Percentiles rank a stretch among this genome's conserved stretches.
These are phyloP conservation scores for Apophysomyces sp. DNA, from an alignment of 371 early-diverging fungal species.

Conservation along the genomic window DNA sequence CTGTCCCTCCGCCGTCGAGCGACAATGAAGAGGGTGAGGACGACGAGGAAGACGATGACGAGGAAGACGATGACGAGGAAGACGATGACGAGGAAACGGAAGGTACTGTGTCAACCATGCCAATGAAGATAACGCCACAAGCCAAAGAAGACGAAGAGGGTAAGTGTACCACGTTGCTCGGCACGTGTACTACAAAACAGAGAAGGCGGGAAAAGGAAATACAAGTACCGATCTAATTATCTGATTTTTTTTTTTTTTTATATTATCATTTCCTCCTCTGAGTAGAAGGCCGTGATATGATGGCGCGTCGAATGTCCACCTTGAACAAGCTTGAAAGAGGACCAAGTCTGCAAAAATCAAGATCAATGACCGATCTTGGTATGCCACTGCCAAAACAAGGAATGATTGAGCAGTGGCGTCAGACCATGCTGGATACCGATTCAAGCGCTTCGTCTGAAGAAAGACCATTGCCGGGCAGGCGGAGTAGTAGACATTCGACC, in stretches of 20 bases:
- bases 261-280: background rate
- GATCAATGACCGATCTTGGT: constrained; percentile 21
- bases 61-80: constrained; percentile 12
- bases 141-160: background rate
- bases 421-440: constrained; percentile 20
- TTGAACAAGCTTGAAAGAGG: constrained; percentile 29
- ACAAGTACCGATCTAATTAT: background rate
- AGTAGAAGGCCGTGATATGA: constrained; percentile 1
- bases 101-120: background rate
- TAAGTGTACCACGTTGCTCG: background rate
- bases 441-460: background rate
- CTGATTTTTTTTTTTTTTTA: background rate
- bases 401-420: constrained; percentile 28
- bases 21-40: constrained; percentile 10
- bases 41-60: constrained; percentile 9
- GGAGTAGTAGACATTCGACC: background rate
- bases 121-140: background rate
- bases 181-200: background rate
- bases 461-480: constrained; percentile 5
- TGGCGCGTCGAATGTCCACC: constrained; percentile 28
- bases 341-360: constrained; percentile 26
- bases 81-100: constrained; percentile 5
- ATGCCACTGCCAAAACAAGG: constrained; percentile 7
- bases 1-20: constrained; percentile 2
- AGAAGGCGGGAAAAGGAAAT: background rate